phyloP scores from a whole-genome alignment of 345 rosid genomes.

The Excoecaria agallocha region DNA sequence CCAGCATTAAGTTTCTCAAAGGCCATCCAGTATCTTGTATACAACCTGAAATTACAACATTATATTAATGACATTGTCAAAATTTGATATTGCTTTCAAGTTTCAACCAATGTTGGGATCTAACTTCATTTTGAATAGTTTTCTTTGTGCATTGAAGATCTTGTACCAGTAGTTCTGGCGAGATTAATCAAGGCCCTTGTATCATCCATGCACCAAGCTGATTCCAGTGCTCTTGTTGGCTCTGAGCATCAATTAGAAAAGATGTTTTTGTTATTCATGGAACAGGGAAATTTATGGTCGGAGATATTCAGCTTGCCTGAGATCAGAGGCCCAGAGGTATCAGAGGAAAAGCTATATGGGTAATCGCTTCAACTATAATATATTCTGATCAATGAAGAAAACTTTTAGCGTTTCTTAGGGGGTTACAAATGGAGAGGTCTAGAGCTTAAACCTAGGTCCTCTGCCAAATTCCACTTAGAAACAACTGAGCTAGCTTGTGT shows the following conservation, averaged over 20 bases:
- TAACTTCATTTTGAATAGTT: slow-evolving; percentile 51
- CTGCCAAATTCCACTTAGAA: not conserved
- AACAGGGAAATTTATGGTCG: slow-evolving; percentile 92
- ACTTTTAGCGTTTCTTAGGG: not conserved
- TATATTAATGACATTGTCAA: no score
- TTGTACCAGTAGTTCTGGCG: slow-evolving; percentile 84
- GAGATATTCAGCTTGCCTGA: slow-evolving; percentile 74
- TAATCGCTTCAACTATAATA: slow-evolving; percentile 19
- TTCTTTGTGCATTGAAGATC: slow-evolving; percentile 86
- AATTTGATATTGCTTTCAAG: not conserved
- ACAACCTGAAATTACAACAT: not conserved
- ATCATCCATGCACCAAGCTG: slow-evolving; percentile 52
- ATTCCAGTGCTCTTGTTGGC: slow-evolving; percentile 33
- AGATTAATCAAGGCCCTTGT: slow-evolving; percentile 73
- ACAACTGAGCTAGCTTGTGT: not conserved
- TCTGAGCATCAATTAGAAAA: slow-evolving; percentile 68
- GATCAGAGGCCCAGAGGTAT: slow-evolving; percentile 56
- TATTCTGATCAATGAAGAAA: not conserved
- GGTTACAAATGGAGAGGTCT: not conserved
- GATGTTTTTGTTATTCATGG: slow-evolving; percentile 81
- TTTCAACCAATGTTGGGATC: slow-evolving; percentile 17
- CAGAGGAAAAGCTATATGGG: slow-evolving; percentile 85
- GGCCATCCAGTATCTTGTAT: not conserved
- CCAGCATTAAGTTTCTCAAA: not conserved
- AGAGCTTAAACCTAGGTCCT: not conserved